Evolutionary conservation across 2,329 filamentous ascomycete species (phyloP).

Genomic region (Arthrinium puccinioides): DNA sequence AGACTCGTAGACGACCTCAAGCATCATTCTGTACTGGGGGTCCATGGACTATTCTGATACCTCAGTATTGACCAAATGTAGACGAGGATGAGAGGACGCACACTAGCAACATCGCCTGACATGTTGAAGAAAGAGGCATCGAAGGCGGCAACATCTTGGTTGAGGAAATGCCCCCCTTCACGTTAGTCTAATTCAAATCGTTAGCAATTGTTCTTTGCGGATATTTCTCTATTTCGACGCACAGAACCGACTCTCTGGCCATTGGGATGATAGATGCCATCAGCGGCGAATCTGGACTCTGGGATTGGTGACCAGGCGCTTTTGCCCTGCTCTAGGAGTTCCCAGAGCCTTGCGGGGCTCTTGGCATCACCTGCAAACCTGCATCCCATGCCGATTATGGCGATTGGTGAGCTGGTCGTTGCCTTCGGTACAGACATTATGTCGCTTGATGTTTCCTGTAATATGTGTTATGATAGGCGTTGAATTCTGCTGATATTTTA

Average conservation of each 20-base stretch:
- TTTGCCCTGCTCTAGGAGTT: slow-evolving; percentile 1
- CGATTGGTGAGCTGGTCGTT: slow-evolving; percentile 1
- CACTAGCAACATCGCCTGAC: slow-evolving; percentile 3
- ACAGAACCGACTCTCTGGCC: slow-evolving; percentile 6
- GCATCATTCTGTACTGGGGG: slow-evolving; percentile 1
- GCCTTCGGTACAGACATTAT: background rate
- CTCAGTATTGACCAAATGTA: background rate
- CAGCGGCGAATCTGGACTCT: slow-evolving; percentile 2
- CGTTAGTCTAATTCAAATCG: slow-evolving; percentile 5
- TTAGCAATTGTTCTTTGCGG: background rate
- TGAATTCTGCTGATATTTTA: too few species aligned
- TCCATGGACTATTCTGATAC: slow-evolving; percentile 6
- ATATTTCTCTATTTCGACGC: background rate
- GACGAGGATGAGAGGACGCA: background rate
- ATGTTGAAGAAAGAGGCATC: slow-evolving; percentile 9
- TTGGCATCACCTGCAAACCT: slow-evolving; percentile 6
- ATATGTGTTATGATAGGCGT: too few species aligned
- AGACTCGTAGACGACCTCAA: slow-evolving; percentile 5
- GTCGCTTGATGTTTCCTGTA: too few species aligned
- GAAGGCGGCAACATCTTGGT: slow-evolving; percentile 5
- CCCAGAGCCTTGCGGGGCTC: slow-evolving; percentile 5
- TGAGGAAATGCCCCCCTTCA: slow-evolving; percentile 6
- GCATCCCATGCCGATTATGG: slow-evolving; percentile 7
- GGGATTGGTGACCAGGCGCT: background rate
- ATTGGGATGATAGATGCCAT: slow-evolving; percentile 8